These are phyloP conservation scores for Trichoderma sp. DNA, from an alignment of 2,329 filamentous ascomycete species.

Conservation along the genomic window DNA sequence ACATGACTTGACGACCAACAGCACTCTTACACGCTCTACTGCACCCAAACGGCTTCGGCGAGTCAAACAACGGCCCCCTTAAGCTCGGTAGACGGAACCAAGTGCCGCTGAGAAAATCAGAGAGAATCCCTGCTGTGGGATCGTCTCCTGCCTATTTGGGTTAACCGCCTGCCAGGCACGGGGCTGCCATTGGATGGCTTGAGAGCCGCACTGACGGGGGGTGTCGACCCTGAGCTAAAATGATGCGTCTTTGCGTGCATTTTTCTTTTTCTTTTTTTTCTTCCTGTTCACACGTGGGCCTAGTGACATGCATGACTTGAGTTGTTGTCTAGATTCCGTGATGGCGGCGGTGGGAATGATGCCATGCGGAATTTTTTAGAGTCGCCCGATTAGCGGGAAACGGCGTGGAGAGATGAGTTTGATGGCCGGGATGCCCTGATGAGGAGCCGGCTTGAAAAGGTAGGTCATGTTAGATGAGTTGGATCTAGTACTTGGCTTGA, in stretches of 20 bases:
- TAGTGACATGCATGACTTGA: not conserved
- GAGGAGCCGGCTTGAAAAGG: not conserved
- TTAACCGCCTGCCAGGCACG: constrained; percentile 18
- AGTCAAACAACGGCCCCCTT: not conserved
- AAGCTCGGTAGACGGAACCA: constrained; percentile 1
- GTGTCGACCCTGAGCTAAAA: constrained; percentile 3
- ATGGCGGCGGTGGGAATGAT: not conserved
- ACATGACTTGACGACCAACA: not conserved
- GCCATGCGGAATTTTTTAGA: not conserved
- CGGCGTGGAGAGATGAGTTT: not conserved
- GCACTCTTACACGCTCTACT: not conserved
- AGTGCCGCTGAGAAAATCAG: not conserved
- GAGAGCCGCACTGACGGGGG: not conserved
- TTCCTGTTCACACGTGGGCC: not conserved
- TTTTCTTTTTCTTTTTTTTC: not conserved
- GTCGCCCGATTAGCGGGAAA: not conserved
- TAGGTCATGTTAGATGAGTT: not conserved
- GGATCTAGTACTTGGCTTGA: not conserved
- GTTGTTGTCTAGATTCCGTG: not conserved
- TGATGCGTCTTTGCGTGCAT: not conserved
- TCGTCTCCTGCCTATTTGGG: constrained; percentile 16
- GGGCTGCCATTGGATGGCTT: not conserved
- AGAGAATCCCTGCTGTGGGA: not conserved
- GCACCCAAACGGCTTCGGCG: not conserved
- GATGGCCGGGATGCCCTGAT: not conserved